Evolutionary conservation across 2,329 filamentous ascomycete genomes (phyloP).

Genomic region (Rosellinia necatrix): DNA sequence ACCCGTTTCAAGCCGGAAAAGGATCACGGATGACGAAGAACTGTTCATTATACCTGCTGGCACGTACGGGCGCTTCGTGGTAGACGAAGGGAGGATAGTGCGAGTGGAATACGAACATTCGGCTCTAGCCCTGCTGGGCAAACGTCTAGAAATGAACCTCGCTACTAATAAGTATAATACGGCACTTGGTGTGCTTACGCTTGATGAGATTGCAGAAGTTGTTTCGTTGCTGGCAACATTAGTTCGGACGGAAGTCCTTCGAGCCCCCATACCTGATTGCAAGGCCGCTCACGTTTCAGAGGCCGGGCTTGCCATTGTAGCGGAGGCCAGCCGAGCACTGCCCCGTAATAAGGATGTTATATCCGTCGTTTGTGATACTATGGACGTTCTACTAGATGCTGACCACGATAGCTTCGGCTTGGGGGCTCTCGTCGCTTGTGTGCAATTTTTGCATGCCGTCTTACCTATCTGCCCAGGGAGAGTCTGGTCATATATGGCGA

Average conservation of each 20-base stretch:
- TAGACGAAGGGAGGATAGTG: slow-evolving; percentile 76
- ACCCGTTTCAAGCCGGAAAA: slow-evolving; percentile 50
- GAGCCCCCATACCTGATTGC: slow-evolving; percentile 33
- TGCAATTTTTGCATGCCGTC: slow-evolving; percentile 78
- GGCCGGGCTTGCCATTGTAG: slow-evolving; percentile 54
- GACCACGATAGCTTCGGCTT: slow-evolving; percentile 68
- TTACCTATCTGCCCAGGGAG: slow-evolving; percentile 77
- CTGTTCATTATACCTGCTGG: slow-evolving; percentile 66
- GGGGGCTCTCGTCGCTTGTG: slow-evolving; percentile 69
- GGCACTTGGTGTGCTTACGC: slow-evolving; percentile 58
- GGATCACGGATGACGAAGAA: slow-evolving; percentile 51
- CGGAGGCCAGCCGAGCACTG: slow-evolving; percentile 61
- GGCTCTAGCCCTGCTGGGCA: slow-evolving; percentile 77
- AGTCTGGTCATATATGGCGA: slow-evolving; percentile 87
- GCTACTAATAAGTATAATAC: slow-evolving; percentile 59
- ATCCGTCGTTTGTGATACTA: slow-evolving; percentile 79
- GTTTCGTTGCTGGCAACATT: slow-evolving; percentile 75
- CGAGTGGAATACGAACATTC: slow-evolving; percentile 81
- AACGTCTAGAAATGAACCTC: slow-evolving; percentile 71
- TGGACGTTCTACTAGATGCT: slow-evolving; percentile 72
- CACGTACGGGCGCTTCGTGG: slow-evolving; percentile 74
- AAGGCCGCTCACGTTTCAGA: slow-evolving; percentile 34
- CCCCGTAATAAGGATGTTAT: slow-evolving; percentile 73
- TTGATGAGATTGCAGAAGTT: slow-evolving; percentile 71
- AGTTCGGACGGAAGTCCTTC: slow-evolving; percentile 58